These are phyloP conservation scores for Pseudopithomyces maydicus DNA, from an alignment of 2,329 filamentous ascomycete species.

Conservation along the genomic window DNA sequence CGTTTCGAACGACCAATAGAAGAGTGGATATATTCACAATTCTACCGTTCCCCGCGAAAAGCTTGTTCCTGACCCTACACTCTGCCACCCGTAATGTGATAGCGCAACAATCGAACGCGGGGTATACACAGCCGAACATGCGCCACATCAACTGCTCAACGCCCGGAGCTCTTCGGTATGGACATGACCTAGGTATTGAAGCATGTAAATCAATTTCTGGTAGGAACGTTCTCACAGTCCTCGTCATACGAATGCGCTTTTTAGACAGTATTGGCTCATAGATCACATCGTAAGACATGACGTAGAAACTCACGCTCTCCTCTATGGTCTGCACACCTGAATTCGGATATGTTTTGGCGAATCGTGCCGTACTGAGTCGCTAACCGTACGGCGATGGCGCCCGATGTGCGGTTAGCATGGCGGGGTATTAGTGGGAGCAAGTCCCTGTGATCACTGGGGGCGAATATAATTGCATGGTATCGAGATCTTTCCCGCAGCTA, in stretches of 20 bases:
- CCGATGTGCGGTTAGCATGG: constrained; percentile 1
- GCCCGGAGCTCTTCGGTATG: neutral
- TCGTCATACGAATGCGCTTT: neutral
- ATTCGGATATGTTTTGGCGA: constrained; percentile 34
- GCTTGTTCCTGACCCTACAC: too few relatives aligned
- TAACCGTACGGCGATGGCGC: constrained; percentile 3
- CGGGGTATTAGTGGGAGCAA: constrained; percentile 18
- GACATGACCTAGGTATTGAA: too few relatives aligned
- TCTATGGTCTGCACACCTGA: constrained; percentile 29
- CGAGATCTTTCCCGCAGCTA: constrained; percentile 3
- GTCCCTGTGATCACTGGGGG: constrained; percentile 22
- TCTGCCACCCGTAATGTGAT: too few relatives aligned
- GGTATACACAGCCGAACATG: too few relatives aligned
- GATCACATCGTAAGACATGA: neutral
- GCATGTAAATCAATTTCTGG: too few relatives aligned
- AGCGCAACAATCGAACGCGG: too few relatives aligned
- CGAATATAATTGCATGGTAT: constrained; percentile 22
- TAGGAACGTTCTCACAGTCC: neutral
- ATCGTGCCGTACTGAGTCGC: constrained; percentile 15
- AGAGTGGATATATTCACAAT: too few relatives aligned
- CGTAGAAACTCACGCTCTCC: neutral
- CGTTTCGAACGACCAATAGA: too few relatives aligned
- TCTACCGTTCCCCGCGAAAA: too few relatives aligned
- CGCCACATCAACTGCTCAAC: constrained; percentile 5
- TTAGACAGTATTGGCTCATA: neutral